A percentile compares a stretch with the other conserved stretches of the same genome.
Evolutionary conservation across 352 stramenopile genomes (phyloP).

Genomic region (Globisporangium takayamanum): DNA sequence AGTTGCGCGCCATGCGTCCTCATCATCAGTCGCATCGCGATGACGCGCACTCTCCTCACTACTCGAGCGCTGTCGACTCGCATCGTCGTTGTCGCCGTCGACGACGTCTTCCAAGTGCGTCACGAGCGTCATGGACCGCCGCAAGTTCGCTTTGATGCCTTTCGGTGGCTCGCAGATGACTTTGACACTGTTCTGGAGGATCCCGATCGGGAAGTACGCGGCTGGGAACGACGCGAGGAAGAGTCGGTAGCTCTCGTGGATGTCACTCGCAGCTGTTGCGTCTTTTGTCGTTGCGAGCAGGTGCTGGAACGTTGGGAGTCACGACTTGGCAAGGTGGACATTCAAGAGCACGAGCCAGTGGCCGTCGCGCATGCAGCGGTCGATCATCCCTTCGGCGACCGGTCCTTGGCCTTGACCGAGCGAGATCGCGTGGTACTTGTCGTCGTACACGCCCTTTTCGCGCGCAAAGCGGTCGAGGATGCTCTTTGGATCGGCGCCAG

Average conservation of each 20-base stretch:
- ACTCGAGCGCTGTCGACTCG: not conserved
- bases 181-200: slow-evolving; percentile 74
- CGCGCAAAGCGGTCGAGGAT: slow-evolving; percentile 42
- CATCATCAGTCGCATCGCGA: not conserved
- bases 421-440: slow-evolving; percentile 51
- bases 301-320: slow-evolving; percentile 59
- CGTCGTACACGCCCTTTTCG: slow-evolving; percentile 28
- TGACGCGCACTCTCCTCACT: not conserved
- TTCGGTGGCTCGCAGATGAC: slow-evolving; percentile 72
- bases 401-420: slow-evolving; percentile 74
- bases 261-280: slow-evolving; percentile 17
- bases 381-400: slow-evolving; percentile 50
- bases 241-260: slow-evolving; percentile 56
- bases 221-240: slow-evolving; percentile 69
- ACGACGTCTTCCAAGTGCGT: not conserved
- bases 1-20: slow-evolving; percentile 9
- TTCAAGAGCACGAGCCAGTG: slow-evolving; percentile 75
- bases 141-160: slow-evolving; percentile 68
- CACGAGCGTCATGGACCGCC: slow-evolving; percentile 53
- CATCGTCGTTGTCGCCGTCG: not conserved
- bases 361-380: slow-evolving; percentile 36
- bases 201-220: slow-evolving; percentile 59
- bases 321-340: slow-evolving; percentile 69
- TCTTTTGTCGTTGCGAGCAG: slow-evolving; percentile 29
- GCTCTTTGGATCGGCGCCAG: slow-evolving; percentile 54